phyloP scores from a whole-genome alignment of 495 filamentous ascomycete species.

The Daldinia vernicosa region DNA sequence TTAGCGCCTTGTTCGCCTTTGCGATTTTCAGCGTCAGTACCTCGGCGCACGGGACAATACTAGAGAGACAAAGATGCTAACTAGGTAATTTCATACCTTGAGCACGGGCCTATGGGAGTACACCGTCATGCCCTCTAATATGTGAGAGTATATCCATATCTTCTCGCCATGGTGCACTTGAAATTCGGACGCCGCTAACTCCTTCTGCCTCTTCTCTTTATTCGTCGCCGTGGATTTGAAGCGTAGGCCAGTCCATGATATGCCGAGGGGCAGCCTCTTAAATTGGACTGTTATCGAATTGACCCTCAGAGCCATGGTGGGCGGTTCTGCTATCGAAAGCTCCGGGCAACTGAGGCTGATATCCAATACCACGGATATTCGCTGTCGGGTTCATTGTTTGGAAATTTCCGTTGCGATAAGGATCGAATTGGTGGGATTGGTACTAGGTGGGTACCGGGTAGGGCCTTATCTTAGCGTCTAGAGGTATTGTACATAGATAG shows the following conservation, averaged over 20 bases:
- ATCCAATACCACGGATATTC: constrained; percentile 6
- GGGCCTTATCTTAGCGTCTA: background rate
- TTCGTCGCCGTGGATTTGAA: constrained; percentile 16
- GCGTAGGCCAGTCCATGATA: constrained; percentile 36
- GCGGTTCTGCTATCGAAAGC: constrained; percentile 5
- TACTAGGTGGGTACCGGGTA: background rate
- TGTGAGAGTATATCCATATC: constrained; percentile 85
- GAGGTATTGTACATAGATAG: background rate
- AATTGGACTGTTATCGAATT: constrained; percentile 40
- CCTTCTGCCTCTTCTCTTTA: constrained; percentile 4
- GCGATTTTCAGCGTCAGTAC: background rate
- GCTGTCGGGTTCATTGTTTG: background rate
- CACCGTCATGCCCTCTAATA: constrained; percentile 81
- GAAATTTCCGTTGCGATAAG: constrained; percentile 2
- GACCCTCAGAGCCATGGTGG: constrained; percentile 41
- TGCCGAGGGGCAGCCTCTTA: constrained; percentile 37
- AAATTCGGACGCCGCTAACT: constrained; percentile 20
- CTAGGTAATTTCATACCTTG: constrained; percentile 61
- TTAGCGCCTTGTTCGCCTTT: constrained; percentile 55
- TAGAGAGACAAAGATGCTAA: background rate
- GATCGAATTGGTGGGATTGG: background rate
- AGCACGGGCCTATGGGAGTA: constrained; percentile 78
- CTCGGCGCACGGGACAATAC: no score
- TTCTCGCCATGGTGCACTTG: constrained; percentile 65
- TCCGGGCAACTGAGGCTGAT: constrained; percentile 19